phyloP scores from a whole-genome alignment of 129 eudicot genomes.

The Gnaphalium uliginosum region DNA sequence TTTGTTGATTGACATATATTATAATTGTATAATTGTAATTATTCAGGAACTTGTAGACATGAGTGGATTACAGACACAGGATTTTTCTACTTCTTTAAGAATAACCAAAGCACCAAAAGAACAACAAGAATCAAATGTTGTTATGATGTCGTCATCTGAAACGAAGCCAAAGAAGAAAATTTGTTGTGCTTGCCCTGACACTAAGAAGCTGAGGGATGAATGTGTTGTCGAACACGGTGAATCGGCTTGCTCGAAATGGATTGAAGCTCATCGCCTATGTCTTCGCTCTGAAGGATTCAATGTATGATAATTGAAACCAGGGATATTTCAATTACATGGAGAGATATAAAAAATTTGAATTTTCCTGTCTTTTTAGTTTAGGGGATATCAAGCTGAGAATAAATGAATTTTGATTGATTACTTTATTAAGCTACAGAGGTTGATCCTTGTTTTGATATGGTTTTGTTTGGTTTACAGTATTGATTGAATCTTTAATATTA shows the following conservation, averaged over 20 bases:
- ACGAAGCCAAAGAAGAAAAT: slow-evolving; percentile 95
- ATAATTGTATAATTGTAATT: neutral
- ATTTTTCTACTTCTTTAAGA: slow-evolving; percentile 38
- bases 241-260: slow-evolving; percentile 84
- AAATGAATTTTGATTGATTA: slow-evolving; percentile 34
- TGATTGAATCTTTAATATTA: slow-evolving; percentile 12
- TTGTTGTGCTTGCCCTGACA: slow-evolving; percentile 94
- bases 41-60: slow-evolving; percentile 35
- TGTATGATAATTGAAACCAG: slow-evolving; percentile 38
- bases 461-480: slow-evolving; percentile 1
- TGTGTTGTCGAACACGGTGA: slow-evolving; percentile 92
- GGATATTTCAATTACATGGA: neutral
- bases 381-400: slow-evolving; percentile 18
- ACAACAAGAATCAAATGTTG: slow-evolving; percentile 32
- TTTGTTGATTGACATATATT: neutral
- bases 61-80: slow-evolving; percentile 56
- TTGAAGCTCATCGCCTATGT: slow-evolving; percentile 85
- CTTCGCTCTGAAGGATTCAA: slow-evolving; percentile 92
- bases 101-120: slow-evolving; percentile 45
- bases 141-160: slow-evolving; percentile 34
- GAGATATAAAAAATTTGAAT: neutral
- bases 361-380: slow-evolving; percentile 26
- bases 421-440: slow-evolving; percentile 24
- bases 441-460: slow-evolving; percentile 16
- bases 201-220: slow-evolving; percentile 92